These are phyloP conservation scores for Helicocarpus griseus DNA, from an alignment of 2,329 filamentous ascomycete genomes.

Conservation along the genomic window DNA sequence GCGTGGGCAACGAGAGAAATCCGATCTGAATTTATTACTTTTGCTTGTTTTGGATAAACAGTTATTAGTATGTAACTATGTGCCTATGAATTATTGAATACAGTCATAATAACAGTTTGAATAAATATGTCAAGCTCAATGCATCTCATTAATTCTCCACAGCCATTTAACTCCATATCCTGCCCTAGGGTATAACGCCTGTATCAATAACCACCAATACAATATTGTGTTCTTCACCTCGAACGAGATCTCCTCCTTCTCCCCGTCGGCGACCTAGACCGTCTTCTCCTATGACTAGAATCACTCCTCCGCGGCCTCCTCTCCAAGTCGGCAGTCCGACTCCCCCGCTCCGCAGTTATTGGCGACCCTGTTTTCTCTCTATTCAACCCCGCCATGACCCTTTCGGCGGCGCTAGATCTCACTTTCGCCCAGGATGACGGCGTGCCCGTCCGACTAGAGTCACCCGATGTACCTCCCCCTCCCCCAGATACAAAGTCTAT, in stretches of 20 bases:
- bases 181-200: background rate
- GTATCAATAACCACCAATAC: background rate
- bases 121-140: no score
- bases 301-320: constrained; percentile 2
- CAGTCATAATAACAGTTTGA: no score
- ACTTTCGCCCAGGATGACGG: constrained; percentile 9
- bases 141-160: background rate
- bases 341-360: constrained; percentile 6
- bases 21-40: no score
- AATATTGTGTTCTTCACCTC: constrained; percentile 6
- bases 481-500: constrained; percentile 31
- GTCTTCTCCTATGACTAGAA: constrained; percentile 4
- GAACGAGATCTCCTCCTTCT: constrained; percentile 15
- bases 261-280: constrained; percentile 11
- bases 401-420: constrained; percentile 16
- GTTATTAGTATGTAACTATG: no score
- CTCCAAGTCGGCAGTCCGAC: constrained; percentile 7
- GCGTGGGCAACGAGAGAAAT: no score
- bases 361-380: constrained; percentile 11
- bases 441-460: constrained; percentile 11
- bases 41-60: no score
- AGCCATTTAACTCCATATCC: background rate
- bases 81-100: no score
- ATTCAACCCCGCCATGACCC: constrained; percentile 17
- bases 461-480: constrained; percentile 3